phyloP scores from a whole-genome alignment of 768 basidiomycete species.

The Astraeus odoratus region DNA sequence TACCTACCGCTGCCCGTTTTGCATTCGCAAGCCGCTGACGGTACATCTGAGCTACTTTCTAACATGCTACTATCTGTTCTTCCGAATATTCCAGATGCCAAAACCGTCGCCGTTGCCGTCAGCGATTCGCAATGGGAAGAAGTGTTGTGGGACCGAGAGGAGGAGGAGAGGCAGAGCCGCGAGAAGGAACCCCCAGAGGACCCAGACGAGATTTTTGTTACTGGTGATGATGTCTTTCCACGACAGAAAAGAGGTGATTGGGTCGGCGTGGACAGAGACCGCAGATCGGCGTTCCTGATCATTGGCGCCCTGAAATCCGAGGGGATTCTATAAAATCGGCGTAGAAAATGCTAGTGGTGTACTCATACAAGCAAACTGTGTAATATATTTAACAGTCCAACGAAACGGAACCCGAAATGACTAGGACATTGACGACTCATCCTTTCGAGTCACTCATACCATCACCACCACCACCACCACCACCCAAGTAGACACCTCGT shows the following conservation, averaged over 20 bases:
- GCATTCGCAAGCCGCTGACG: conserved; percentile 55
- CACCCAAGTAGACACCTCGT: neutral
- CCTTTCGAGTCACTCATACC: too few species aligned
- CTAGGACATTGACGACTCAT: neutral
- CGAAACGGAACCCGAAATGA: neutral
- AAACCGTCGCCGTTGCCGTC: conserved; percentile 71
- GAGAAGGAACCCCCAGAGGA: conserved; percentile 17
- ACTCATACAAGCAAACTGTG: neutral
- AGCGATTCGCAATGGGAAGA: conserved; percentile 79
- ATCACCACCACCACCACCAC: too few species aligned
- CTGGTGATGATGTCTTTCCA: conserved; percentile 49
- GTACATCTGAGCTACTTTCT: conserved; percentile 67
- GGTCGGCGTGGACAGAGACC: conserved; percentile 72
- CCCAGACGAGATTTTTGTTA: conserved; percentile 53
- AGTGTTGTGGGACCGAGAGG: conserved; percentile 69
- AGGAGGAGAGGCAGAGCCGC: conserved; percentile 36
- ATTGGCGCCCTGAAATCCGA: conserved; percentile 71
- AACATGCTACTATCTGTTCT: conserved; percentile 70
- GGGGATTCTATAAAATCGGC: conserved; percentile 56
- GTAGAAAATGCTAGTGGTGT: too few species aligned
- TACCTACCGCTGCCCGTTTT: conserved; percentile 72
- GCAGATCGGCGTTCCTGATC: conserved; percentile 72
- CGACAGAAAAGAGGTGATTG: conserved; percentile 56
- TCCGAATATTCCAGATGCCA: conserved; percentile 66
- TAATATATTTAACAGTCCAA: neutral